Evolutionary conservation across 2,329 filamentous ascomycete genomes (phyloP).

Genomic region (Diplodia corticola): DNA sequence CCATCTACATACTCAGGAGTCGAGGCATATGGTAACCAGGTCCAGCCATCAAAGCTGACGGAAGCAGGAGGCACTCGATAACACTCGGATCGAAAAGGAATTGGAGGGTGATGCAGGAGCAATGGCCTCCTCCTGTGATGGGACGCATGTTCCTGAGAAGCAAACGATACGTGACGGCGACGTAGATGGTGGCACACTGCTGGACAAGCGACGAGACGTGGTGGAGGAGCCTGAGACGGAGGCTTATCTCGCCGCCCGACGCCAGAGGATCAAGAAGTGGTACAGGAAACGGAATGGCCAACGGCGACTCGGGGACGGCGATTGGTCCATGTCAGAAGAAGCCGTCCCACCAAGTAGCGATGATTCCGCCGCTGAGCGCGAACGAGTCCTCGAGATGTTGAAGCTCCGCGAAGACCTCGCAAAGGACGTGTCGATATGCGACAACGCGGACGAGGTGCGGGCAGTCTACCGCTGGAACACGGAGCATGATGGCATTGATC

Average conservation of each 20-base stretch:
- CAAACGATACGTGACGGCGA: background rate
- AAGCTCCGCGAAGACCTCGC: conserved; percentile 3
- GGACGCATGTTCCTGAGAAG: background rate
- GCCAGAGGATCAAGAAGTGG: conserved; percentile 1
- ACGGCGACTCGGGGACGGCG: background rate
- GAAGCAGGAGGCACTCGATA: background rate
- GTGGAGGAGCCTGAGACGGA: background rate
- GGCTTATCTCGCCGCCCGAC: background rate
- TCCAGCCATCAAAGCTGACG: background rate
- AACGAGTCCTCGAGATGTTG: background rate
- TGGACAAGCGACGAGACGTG: background rate
- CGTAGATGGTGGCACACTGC: background rate
- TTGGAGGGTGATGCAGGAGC: background rate
- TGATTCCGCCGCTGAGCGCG: background rate
- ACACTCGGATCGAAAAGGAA: background rate
- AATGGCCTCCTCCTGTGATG: background rate
- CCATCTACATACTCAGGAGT: background rate
- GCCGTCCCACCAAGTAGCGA: background rate
- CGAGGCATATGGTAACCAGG: background rate
- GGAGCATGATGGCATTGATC: background rate
- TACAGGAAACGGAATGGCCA: background rate
- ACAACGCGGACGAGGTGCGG: conserved; percentile 6
- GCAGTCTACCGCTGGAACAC: conserved; percentile 9
- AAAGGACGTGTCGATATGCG: conserved; percentile 11
- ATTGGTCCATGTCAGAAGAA: background rate